Evolutionary conservation across 495 filamentous ascomycete genomes (phyloP).

Genomic region (Parathielavia hyrcaniae): DNA sequence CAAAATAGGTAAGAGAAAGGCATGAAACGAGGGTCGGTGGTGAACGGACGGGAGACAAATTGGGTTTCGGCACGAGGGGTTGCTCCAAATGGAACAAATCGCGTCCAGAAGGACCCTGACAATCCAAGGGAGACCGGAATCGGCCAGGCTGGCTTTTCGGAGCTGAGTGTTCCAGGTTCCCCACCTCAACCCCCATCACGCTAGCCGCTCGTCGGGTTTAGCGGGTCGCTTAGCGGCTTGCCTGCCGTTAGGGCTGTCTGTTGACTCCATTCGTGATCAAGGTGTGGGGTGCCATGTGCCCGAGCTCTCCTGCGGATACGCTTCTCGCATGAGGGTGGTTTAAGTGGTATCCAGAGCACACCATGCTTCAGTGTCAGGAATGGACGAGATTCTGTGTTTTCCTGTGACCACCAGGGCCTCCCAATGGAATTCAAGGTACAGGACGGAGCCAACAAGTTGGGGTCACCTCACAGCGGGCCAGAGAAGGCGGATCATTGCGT

Average conservation of each 20-base stretch:
- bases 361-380: too few relatives aligned
- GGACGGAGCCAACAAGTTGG: too few relatives aligned
- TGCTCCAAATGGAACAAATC: not conserved
- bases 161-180: not conserved
- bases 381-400: too few relatives aligned
- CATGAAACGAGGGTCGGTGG: slow-evolving; percentile 3
- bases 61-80: not conserved
- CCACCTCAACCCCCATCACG: slow-evolving; percentile 4
- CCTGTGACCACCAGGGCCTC: too few relatives aligned
- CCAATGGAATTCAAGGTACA: too few relatives aligned
- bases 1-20: not conserved
- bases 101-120: not conserved
- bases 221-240: slow-evolving; percentile 12
- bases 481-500: too few relatives aligned
- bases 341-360: too few relatives aligned
- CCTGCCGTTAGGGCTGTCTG: slow-evolving; percentile 5
- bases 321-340: too few relatives aligned
- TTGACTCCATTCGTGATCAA: too few relatives aligned
- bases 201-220: slow-evolving; percentile 1
- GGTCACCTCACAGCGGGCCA: too few relatives aligned
- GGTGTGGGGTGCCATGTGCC: slow-evolving; percentile 8
- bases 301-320: too few relatives aligned
- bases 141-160: slow-evolving; percentile 25
- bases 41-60: not conserved
- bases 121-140: not conserved